phyloP scores from a whole-genome alignment of 345 rosid genomes.

The Sapria himalayana region DNA sequence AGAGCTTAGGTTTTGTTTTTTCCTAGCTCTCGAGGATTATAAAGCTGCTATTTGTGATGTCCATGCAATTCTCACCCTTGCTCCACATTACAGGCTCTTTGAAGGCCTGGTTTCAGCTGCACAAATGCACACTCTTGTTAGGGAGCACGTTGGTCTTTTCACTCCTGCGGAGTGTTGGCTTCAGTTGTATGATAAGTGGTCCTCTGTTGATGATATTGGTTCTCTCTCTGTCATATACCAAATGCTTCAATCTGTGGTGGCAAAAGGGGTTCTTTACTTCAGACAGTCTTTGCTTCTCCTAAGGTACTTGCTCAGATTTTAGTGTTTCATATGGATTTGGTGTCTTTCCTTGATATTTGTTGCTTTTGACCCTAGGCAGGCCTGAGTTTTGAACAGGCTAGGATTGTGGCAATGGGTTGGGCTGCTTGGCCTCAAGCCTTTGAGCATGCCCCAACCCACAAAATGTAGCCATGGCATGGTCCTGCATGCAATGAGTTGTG shows the following conservation, averaged over 20 bases:
- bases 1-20: constrained; percentile 91
- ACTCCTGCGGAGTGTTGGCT: constrained; percentile 97
- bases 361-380: too few species aligned
- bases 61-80: constrained; percentile 77
- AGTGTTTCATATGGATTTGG: too few species aligned
- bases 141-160: constrained; percentile 80
- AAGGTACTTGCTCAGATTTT: constrained; percentile 24
- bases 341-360: too few species aligned
- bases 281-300: constrained; percentile 90
- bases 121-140: constrained; percentile 71
- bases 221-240: constrained; percentile 96
- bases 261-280: constrained; percentile 77
- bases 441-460: too few species aligned
- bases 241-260: constrained; percentile 94
- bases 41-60: constrained; percentile 78
- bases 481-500: too few species aligned
- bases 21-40: constrained; percentile 70
- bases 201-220: constrained; percentile 88
- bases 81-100: constrained; percentile 78
- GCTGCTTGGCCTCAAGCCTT: too few species aligned
- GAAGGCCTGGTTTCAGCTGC: constrained; percentile 84
- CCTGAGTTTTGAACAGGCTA: too few species aligned
- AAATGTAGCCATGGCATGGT: too few species aligned
- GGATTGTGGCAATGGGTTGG: too few species aligned
- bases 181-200: constrained; percentile 91